A percentile compares a stretch with the other conserved stretches of the same genome.
These are phyloP conservation scores for Talaromyces sp. DNA, from an alignment of 2,329 filamentous ascomycete species.

Conservation along the genomic window DNA sequence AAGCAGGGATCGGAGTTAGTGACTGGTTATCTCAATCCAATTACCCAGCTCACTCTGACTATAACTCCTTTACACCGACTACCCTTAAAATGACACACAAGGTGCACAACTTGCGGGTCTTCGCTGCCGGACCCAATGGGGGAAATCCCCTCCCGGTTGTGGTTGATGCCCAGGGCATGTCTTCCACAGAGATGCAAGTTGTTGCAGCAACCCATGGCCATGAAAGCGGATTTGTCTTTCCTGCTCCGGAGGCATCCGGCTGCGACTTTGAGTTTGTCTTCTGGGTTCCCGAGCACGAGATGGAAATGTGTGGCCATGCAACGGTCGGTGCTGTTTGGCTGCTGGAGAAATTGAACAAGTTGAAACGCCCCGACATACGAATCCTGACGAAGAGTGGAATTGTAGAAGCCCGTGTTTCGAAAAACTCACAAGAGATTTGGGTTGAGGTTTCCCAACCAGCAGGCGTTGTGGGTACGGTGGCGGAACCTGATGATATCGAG, in stretches of 20 bases:
- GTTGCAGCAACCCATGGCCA: background rate
- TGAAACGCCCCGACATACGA: background rate
- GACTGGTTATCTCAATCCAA: too few species aligned
- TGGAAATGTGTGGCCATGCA: conserved; percentile 16
- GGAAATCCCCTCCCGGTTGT: background rate
- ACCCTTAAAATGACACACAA: background rate
- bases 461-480: background rate
- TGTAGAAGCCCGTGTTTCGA: background rate
- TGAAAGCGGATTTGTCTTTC: conserved; percentile 1
- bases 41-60: too few species aligned
- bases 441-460: background rate
- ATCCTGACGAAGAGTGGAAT: background rate
- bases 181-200: background rate
- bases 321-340: conserved; percentile 14
- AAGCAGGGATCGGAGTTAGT: too few species aligned
- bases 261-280: background rate
- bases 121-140: background rate
- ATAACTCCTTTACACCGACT: too few species aligned
- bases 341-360: conserved; percentile 5
- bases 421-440: background rate
- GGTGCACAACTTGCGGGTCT: background rate
- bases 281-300: conserved; percentile 7
- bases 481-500: background rate
- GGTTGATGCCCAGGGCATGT: background rate
- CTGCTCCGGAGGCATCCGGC: background rate